These are phyloP conservation scores for Cyberlindnera galapagoensis DNA, from an alignment of 805 yeast species.

Conservation along the genomic window DNA sequence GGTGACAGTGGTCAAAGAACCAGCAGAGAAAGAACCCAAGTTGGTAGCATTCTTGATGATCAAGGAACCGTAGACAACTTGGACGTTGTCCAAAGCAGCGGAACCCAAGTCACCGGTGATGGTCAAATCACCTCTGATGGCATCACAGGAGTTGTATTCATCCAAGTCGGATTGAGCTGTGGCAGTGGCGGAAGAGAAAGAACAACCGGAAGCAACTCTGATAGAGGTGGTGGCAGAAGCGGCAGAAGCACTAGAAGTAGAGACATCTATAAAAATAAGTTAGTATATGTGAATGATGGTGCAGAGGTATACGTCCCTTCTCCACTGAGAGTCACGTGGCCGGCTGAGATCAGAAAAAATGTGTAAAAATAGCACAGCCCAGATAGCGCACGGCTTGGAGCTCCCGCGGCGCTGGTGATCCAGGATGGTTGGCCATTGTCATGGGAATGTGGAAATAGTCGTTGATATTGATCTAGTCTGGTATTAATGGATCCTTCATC, in stretches of 20 bases:
- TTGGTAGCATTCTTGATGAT: constrained; percentile 56
- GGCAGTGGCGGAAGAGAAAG: constrained; percentile 62
- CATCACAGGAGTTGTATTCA: constrained; percentile 61
- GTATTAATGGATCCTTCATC: too few species aligned
- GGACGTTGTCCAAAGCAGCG: constrained; percentile 67
- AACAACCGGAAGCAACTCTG: constrained; percentile 54
- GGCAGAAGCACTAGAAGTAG: constrained; percentile 48
- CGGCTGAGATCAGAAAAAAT: constrained; percentile 1
- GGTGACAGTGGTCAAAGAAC: constrained; percentile 65
- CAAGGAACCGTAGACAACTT: constrained; percentile 74
- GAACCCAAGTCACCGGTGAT: constrained; percentile 59
- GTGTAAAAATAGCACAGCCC: not conserved
- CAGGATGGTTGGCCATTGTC: too few species aligned
- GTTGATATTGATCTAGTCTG: too few species aligned
- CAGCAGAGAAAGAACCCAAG: constrained; percentile 68
- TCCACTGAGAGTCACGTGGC: too few species aligned
- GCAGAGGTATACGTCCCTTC: too few species aligned
- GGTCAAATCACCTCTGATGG: constrained; percentile 73
- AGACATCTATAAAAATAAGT: constrained; percentile 21
- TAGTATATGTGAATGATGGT: too few species aligned
- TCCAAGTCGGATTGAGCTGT: constrained; percentile 79
- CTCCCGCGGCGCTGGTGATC: too few species aligned
- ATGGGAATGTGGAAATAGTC: too few species aligned
- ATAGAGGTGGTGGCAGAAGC: constrained; percentile 44
- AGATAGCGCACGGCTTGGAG: too few species aligned